Base-by-base conservation (phyloP, 768 basidiomycete genomes). In the Pulveroboletus frians region DNA sequence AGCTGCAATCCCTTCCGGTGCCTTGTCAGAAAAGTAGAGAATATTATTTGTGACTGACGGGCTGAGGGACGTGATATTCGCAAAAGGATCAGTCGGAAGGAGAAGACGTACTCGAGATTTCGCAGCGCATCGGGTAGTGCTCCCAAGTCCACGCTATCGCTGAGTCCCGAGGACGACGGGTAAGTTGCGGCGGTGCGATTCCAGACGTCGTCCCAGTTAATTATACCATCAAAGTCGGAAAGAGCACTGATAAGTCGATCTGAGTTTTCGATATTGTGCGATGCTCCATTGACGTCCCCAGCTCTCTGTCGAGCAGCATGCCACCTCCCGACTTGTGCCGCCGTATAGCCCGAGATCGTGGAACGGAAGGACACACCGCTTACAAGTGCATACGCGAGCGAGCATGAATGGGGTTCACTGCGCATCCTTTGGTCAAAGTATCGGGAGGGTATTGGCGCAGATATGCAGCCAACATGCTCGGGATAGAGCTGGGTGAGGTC, bases 311-410 rank as follows among this genome's bases (percentile, higher is more conserved):
- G 74, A 71, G 51, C 77, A 15, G 83, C 74, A 60, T 85, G 83
- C 84, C 83, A 83, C 39, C 85, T 72, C 26, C 88, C 88, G 11
- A 89, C 85, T 57, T 85, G 83, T 3, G 76, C 64, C 14, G 77
- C 69, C n/a, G 69, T 64, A 40, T 70, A 70, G 10, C 88, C 86
- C 1, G 77, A 75, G 46, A 88, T 76, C 1, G 72, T 74, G 9
- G 85, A 87, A n/a, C 75, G 74, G 57, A 88, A 88, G 1, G 76
- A 66, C 1, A 72, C 67, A 10, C 75, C 76, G 8, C 60, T 44
- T 0, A 64, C 51, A 2, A 71, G 55, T 44, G 80, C 73, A 44
- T 85, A 78, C 1, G 80, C 83, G 8, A 87, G 59, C 20, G 83
- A 80, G 57, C 84, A 86, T 1, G 76, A 69, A 27, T 80, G 63